Base-by-base conservation (phyloP, 2,329 filamentous ascomycete genomes). In the Pseudophaeomoniella oleicola region DNA sequence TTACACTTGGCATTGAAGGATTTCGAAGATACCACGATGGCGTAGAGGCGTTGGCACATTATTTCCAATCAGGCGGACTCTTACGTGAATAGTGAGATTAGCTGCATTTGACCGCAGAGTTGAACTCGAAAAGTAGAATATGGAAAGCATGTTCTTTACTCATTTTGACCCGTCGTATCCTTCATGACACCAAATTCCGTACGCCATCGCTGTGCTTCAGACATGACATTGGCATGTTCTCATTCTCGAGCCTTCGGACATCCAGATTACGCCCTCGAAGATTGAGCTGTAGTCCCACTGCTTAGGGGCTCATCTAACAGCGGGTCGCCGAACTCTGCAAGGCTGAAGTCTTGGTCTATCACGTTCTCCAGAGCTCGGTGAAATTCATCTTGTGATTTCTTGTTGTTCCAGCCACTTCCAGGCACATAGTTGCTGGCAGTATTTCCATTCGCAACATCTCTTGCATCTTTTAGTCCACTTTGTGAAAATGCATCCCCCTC, bases 371-470 rank as follows among this genome's bases (percentile, higher is more conserved):
- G 59, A 13, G 64, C 66, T 16, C 67, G 57, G 31, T 63, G 55
- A 44, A 61, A 67, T 37, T 76, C 72, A 40, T 75, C 72, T 42
- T 64, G 52, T 4, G 69, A 66, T 47, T 72, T 73, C 51, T 68
- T 71, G 42, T 62, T 71, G 44, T 60, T 62, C 69, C 70, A 76
- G 5, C 56, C 56, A 32, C 62, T 64, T 2, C 69, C 65, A 5
- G 67, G 67, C 41, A 58, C 54, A 22, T 64, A 57, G 36, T 58
- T 57, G 39, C 46, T 46, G 44, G 47, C 50, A 14, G 18, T 30
- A 15, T 27, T 19, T n/a, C 34, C 34, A 12, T 36, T 18, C 4
- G 11, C 16, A 9, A 13, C 9, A 10, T 16, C 13, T 27, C 22
- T 27, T 27, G 9, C 9, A 27, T 27, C 22, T n/a, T n/a, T 6